A percentile compares a stretch with the other conserved stretches of the same genome.
Conservation (phyloP, 768 basidiomycete genomes). For the Hygrocybe punicea region DNA sequence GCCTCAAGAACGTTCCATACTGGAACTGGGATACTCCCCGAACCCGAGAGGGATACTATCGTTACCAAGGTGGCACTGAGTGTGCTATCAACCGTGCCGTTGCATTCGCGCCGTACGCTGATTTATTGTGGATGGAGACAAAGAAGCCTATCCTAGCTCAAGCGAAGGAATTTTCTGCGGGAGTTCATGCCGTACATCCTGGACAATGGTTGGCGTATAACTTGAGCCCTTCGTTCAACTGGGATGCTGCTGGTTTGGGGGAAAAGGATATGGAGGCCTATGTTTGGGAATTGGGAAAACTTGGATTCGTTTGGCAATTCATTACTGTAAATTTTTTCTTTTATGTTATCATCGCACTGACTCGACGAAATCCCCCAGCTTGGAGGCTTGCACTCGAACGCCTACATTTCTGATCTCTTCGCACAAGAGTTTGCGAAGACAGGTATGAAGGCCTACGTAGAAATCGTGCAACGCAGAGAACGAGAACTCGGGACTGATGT, state of each 20-base stretch:
- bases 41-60: conserved; percentile 94
- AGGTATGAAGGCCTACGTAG: conserved; percentile 99
- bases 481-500: conserved; percentile 94
- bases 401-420: conserved; percentile 92
- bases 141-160: conserved; percentile 90
- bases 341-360: conserved; percentile 5
- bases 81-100: conserved; percentile 90
- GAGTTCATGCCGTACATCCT: conserved; percentile 78
- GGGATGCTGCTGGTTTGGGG: conserved; percentile 89
- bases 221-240: conserved; percentile 89
- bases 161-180: conserved; percentile 86
- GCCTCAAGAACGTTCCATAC: conserved; percentile 68
- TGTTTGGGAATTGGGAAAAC: conserved; percentile 90
- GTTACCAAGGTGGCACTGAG: conserved; percentile 95
- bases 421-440: conserved; percentile 85
- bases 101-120: conserved; percentile 92
- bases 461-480: conserved; percentile 88
- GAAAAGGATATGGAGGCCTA: conserved; percentile 82
- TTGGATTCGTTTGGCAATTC: conserved; percentile 99
- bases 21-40: conserved; percentile 96
- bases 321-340: conserved; percentile 70
- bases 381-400: conserved; percentile 95
- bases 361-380: conserved; percentile 50
- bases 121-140: conserved; percentile 95
- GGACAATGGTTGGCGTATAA: conserved; percentile 97